Base-by-base conservation (phyloP, 371 early-diverging fungal species). In the Mucor circinelloides region DNA sequence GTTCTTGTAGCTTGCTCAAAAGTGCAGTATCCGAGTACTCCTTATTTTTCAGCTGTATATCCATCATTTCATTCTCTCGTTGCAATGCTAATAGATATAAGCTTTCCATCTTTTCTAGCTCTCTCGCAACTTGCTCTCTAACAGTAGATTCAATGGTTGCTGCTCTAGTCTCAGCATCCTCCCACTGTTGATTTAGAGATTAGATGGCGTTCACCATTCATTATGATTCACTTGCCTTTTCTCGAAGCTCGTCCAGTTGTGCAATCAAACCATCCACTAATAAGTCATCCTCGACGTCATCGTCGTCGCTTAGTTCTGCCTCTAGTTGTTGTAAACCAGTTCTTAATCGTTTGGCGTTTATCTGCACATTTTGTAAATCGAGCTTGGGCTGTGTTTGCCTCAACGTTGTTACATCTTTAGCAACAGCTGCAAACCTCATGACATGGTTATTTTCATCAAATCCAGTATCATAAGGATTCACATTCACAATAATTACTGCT, bases 341-440 rank as follows among this genome's bases (percentile, higher is more conserved):
- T 9, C 59, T 21, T 6, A 34, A n/a, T 6, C 59, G 30, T 66
- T 58, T 59, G 3, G 66, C 21, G 12, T 21, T 28, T 6, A 19
- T 10, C 50, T 58, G 62, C 2, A 74, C 66, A 19, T 69, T 58
- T 7, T 71, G 66, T 17, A 80, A 27, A 59, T 81, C 81, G 25
- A 81, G 60, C 30, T 74, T 76, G 3, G 77, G 73, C 48, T 78
- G 78, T n/a, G 73, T 67, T 23, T 73, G 77, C 17, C 76, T 67
- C 74, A 73, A 74, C 8, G 85, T 86, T 6, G 82, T 75, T 0
- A 90, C 82, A 65, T 87, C 83, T 65, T 83, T 88, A 1, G 91
- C 89, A 0, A 86, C 87, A 0, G 88, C 84, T 6, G 92, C 86
- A 74, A 91, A 91, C 50, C 86, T 85, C 74, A 93, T 81, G 10